Conservation (phyloP, 768 basidiomycete genomes). For the Erythrobasidium yunnanense region DNA sequence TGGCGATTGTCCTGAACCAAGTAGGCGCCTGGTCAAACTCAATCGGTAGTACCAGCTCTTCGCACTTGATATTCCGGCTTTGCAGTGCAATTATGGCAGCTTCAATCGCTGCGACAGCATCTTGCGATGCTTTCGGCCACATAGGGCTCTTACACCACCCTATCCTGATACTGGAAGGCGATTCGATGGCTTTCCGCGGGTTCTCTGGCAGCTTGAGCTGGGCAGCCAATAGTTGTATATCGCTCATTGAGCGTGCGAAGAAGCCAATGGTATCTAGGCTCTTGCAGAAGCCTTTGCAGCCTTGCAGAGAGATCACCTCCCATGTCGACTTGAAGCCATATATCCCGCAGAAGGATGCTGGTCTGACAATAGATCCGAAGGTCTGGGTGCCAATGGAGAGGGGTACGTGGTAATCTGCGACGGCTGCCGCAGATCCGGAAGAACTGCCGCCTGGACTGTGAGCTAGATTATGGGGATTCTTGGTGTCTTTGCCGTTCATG, state of each 20-base stretch:
- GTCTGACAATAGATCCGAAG: conserved; percentile 39
- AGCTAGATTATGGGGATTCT: conserved; percentile 35
- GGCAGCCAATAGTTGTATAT: conserved; percentile 38
- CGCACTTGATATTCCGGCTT: conserved; percentile 35
- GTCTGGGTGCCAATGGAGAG: conserved; percentile 34
- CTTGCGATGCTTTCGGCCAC: conserved; percentile 26
- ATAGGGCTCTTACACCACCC: conserved; percentile 31
- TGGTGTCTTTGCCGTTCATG: conserved; percentile 28
- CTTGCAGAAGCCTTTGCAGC: conserved; percentile 34
- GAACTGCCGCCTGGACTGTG: conserved; percentile 40
- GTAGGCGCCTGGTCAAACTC: conserved; percentile 33
- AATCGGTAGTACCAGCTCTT: conserved; percentile 37
- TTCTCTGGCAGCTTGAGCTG: conserved; percentile 36
- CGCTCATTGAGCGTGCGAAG: conserved; percentile 38
- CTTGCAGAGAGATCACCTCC: conserved; percentile 39
- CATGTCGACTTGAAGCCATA: conserved; percentile 41
- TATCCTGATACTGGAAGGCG: background rate
- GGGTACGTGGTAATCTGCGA: conserved; percentile 40
- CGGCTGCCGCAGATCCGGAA: conserved; percentile 40
- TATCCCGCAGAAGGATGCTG: conserved; percentile 40
- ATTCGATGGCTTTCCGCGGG: background rate
- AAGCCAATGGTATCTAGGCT: conserved; percentile 36
- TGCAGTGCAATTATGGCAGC: conserved; percentile 32
- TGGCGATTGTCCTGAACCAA: background rate
- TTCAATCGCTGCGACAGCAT: conserved; percentile 31